A percentile compares a stretch with the other conserved stretches of the same genome.
These are phyloP conservation scores for Panicum virgatum DNA, from an alignment of 202 grass and related monocot species.

Conservation along the genomic window DNA sequence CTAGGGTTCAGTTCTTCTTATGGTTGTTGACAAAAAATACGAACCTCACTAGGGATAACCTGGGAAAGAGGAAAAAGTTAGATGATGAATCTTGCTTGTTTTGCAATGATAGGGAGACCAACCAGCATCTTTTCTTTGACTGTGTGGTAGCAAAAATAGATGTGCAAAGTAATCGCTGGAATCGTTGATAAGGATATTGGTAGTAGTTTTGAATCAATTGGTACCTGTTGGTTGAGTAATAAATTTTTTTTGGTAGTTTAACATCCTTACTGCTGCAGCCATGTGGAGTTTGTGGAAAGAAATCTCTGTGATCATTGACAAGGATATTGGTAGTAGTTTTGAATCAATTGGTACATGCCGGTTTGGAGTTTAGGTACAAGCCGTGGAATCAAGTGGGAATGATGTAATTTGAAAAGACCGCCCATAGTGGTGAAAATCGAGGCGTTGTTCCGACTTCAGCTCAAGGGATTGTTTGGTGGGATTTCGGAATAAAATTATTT, in stretches of 20 bases:
- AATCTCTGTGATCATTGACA: too few species aligned
- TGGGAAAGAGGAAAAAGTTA: accelerated
- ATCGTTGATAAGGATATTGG: accelerated
- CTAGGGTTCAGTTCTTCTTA: not conserved
- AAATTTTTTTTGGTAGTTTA: not conserved
- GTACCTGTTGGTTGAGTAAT: not conserved
- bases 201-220: not conserved
- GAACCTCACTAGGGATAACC: not conserved
- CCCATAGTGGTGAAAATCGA: too few species aligned
- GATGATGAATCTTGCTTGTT: not conserved
- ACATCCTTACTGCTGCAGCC: not conserved
- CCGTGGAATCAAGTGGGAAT: too few species aligned
- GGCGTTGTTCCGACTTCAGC: too few species aligned
- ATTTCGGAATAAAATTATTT: too few species aligned
- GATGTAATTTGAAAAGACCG: too few species aligned
- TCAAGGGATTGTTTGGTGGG: too few species aligned
- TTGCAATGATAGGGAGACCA: accelerated
- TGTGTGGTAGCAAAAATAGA: not conserved
- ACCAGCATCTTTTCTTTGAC: not conserved
- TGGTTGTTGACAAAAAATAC: too few species aligned
- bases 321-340: too few species aligned
- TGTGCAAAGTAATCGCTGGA: not conserved
- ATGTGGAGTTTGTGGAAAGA: not conserved
- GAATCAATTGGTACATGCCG: too few species aligned
- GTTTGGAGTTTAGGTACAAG: too few species aligned